A percentile compares a stretch with the other conserved stretches of the same genome.
Evolutionary conservation across 768 basidiomycete species (phyloP).

Genomic region (Termitomyces sp.): DNA sequence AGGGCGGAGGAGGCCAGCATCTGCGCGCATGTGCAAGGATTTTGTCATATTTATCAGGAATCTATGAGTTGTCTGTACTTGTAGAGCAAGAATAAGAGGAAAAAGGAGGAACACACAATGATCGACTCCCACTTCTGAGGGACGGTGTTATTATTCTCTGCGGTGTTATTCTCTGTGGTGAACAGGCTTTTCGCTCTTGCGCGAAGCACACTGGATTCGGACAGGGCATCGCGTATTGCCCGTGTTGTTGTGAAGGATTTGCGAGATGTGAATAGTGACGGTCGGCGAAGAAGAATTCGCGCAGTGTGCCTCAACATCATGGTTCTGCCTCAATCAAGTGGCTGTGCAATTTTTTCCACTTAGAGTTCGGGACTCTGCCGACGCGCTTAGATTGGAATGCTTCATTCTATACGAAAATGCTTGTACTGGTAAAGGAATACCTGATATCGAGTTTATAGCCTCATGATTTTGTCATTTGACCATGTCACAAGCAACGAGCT

Average conservation of each 20-base stretch:
- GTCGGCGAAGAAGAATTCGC: conserved; percentile 1
- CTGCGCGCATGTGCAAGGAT: conserved; percentile 16
- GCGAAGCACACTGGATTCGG: not conserved
- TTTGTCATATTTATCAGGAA: not conserved
- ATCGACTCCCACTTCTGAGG: not conserved
- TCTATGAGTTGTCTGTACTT: not conserved
- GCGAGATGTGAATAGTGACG: not conserved
- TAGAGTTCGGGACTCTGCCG: not conserved
- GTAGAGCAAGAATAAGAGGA: not conserved
- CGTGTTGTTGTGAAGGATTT: not conserved
- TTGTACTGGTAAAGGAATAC: not conserved
- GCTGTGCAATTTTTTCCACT: conserved; percentile 4
- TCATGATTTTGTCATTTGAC: not conserved
- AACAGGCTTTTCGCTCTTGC: not conserved
- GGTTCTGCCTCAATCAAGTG: not conserved
- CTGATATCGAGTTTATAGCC: not conserved
- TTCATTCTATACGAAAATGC: not conserved
- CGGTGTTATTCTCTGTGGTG: not conserved
- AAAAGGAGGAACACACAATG: conserved; percentile 2
- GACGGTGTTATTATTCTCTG: not conserved
- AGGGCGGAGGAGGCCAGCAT: conserved; percentile 21
- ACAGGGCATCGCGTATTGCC: not conserved
- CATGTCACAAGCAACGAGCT: not conserved
- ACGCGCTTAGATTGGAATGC: not conserved
- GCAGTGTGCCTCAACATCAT: conserved; percentile 6